These are phyloP conservation scores for Trichosporon faecale DNA, from an alignment of 1,284 basidiomycete genomes.

Conservation along the genomic window DNA sequence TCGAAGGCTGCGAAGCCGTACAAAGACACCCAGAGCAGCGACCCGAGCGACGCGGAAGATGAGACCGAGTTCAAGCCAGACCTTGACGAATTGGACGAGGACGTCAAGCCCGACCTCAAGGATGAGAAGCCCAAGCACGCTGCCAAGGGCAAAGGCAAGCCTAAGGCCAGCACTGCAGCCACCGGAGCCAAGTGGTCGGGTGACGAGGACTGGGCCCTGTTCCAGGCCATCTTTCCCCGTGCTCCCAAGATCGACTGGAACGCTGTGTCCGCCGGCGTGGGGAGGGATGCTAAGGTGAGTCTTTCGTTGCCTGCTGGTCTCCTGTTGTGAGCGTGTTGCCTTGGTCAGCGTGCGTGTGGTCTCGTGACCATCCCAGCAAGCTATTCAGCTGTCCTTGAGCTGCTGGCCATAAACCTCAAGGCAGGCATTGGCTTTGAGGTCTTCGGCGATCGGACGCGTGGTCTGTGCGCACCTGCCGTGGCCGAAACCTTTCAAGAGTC, in stretches of 20 bases:
- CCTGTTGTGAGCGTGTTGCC: not conserved
- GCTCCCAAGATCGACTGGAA: conserved; percentile 26
- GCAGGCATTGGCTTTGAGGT: too few species aligned
- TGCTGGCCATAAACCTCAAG: too few species aligned
- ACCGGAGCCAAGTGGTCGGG: conserved; percentile 19
- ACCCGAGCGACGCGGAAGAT: not conserved
- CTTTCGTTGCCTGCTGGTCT: not conserved
- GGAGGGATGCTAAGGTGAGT: conserved; percentile 35
- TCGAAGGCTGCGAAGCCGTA: not conserved
- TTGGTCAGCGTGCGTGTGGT: too few species aligned
- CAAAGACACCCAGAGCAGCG: not conserved
- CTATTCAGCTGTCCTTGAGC: too few species aligned
- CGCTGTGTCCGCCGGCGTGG: conserved; percentile 19
- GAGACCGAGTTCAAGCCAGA: not conserved
- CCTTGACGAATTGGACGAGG: not conserved
- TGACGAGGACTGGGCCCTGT: conserved; percentile 35
- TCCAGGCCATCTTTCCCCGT: conserved; percentile 28
- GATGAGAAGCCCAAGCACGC: not conserved
- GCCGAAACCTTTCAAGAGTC: too few species aligned
- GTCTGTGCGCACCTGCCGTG: too few species aligned
- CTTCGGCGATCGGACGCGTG: too few species aligned
- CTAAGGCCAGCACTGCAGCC: not conserved
- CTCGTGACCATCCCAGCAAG: too few species aligned
- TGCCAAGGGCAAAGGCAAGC: not conserved
- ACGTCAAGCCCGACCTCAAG: not conserved